Base-by-base conservation (phyloP, 2,329 filamentous ascomycete species). In the Madurella mycetomatis region DNA sequence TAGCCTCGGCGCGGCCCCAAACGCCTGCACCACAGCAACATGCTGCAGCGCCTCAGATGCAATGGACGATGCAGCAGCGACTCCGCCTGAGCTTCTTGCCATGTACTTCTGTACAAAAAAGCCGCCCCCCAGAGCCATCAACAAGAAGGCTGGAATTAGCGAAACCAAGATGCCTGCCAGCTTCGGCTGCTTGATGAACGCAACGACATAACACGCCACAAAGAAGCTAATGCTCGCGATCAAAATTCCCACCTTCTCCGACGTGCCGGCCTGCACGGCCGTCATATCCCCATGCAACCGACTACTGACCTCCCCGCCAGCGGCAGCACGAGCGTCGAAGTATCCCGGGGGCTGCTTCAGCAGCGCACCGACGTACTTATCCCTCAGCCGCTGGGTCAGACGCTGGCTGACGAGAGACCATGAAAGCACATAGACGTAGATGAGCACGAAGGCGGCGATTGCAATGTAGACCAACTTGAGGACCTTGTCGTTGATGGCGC, bases 241-340 rank as follows among this genome's bases (percentile, higher is more conserved):
- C 59, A 80, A 78, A 34, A 87, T 80, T 49, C 85, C 85, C 15
- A 87, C 84, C 66, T 89, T 89, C 67, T 88, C 86, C 1, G 82
- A 84, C 0, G 85, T 87, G 13, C 86, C 86, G 0, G 79, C 78
- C 62, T 86, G 85, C 49, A 89, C 82, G 1, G 81, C 79, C 55
- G 84, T 79, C 34, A 88, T 84, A 62, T 88, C 85, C 51, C 76
- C 76, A 63, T 84, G 84, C 42, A 89, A 76, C 16, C 85, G 76
- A 9, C 82, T 80, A 1, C 81, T 77, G 12, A 87, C 79, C 65
- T 87, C 82, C 15, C 84, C 84, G 0, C 83, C 76, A 45, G 81
- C 78, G 9, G 55, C 43, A 1, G 46, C 31, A 7, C 84, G 73
- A 13, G 76, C 76, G 62, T 87, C 84, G 64, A 87, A 86, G 65